Evolutionary conservation across 2,329 filamentous ascomycete species (phyloP), one percentile per base, ranked within the genome.

Genomic region (Dendryphion nanum): DNA sequence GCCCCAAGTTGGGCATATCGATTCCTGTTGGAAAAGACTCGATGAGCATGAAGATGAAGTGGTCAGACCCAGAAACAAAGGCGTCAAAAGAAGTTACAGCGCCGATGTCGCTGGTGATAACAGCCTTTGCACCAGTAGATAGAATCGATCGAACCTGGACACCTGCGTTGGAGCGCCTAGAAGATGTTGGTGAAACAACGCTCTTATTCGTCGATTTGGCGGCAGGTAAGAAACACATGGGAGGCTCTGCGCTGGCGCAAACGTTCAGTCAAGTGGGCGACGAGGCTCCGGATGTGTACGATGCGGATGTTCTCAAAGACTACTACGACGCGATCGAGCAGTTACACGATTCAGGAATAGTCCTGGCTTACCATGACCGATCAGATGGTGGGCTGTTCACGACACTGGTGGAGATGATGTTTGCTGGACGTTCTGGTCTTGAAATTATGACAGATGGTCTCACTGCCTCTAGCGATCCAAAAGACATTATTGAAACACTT

Each of bases 21-120:
- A 97, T 98, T 42, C 93, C 93, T 4, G 93, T 97, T 6, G 93
- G 93, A 38, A 97, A 98, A 70, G 93, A 98, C 66, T 97, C 91
- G 0, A 95, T 94, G 68, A 96, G 90, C 3, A 97, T 98, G 93
- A 96, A 96, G 75, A 91, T 94, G 57, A 89, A 89, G 39, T 97
- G 93, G 93, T 85, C 82, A 59, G 86, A 91, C 50, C 72, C 74
- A 44, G 72, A 77, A 40, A 79, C 74, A 19, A 78, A 80, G 14
- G 76, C 86, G 45, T 70, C 77, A 12, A 93, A 86, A 71, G 90
- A 90, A 50, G 91, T 97, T 34, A 96, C 89, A 24, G 88, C 93
- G 4, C 93, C 93, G 1, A 80, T 97, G 53, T 95, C 91, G 1
- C 77, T 95, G 5, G 83, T 96, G 38, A 89, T 97, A 52, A 89